phyloP scores from a whole-genome alignment of 768 basidiomycete genomes.

The Royoungia palumana region DNA sequence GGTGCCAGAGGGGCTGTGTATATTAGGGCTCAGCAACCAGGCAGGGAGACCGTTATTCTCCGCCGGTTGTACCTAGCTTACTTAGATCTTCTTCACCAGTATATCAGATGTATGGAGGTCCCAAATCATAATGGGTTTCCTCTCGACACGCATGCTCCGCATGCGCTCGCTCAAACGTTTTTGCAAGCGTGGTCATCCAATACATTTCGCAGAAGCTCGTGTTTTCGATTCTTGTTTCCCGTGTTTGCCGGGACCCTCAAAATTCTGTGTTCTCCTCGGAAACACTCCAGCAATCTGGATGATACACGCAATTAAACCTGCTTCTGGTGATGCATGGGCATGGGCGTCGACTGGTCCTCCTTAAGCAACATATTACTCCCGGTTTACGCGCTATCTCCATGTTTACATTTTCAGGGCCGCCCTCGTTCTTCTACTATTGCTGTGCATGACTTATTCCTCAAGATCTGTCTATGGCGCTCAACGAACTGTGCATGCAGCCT shows the following conservation, averaged over 20 bases:
- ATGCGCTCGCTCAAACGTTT: neutral
- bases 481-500: too few species aligned
- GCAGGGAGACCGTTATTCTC: neutral
- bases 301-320: neutral
- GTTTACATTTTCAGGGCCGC: neutral
- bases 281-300: neutral
- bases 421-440: neutral
- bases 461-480: neutral
- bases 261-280: slow-evolving; percentile 1
- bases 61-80: neutral
- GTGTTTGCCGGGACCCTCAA: neutral
- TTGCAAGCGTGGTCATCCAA: neutral
- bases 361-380: too few species aligned
- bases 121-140: neutral
- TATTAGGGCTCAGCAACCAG: neutral
- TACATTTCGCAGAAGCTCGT: neutral
- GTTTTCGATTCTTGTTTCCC: neutral
- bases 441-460: neutral
- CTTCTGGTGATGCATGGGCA: neutral
- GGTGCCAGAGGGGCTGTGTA: neutral
- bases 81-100: neutral
- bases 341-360: neutral
- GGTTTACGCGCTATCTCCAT: neutral
- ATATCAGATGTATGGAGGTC: neutral
- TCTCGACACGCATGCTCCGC: neutral